Base-by-base conservation (phyloP, 75 land plant species). In the Gnetum montanum region DNA sequence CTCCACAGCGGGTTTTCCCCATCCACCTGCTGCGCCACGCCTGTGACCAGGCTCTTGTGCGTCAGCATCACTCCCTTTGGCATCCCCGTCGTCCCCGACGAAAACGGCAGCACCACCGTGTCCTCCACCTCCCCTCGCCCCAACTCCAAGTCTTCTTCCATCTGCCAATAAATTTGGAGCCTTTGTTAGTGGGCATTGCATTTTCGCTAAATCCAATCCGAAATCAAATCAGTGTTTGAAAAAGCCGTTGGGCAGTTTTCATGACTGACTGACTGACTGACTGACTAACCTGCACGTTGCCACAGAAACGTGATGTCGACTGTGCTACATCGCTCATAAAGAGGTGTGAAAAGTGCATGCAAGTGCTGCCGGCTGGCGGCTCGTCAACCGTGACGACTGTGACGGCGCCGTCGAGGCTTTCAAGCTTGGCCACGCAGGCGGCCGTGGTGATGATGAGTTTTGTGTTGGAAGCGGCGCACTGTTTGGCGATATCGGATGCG, bases 1-100 rank as follows among this genome's bases (percentile, higher is more conserved):
- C 79, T 65, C 3, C 88, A 56, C 55, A 88, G 81, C 0, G 97
- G 84, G 27, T 85, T 78, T 46, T 81, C 83, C 6, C 97, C 95
- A 35, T 92, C 97, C 19, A 92, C 97, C 25, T 92, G 97, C 62
- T 92, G 97, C 4, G 97, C 80, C 4, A 88, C 72, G 65, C 75
- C 84, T 4, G 90, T 61, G 8, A 84, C 59, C 53, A 92, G 46
- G 49, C 81, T 66, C 72, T 76, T 75, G 75, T 92, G 95, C 0
- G 97, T 88, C 38, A 92, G 54, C 40, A 92, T 45, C 37, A 92
- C 95, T 0, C 97, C 97, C 58, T 92, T 92, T 13, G 90, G 90
- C 10, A 92, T 52, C 4, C 97, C 97, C 0, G 95, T 92, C 0
- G 97, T 92, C 5, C 97, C 95, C 0, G 89, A 88, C 6, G 97